Base-by-base conservation (phyloP, 1,284 basidiomycete species). In the Mrakiaceae sp. region DNA sequence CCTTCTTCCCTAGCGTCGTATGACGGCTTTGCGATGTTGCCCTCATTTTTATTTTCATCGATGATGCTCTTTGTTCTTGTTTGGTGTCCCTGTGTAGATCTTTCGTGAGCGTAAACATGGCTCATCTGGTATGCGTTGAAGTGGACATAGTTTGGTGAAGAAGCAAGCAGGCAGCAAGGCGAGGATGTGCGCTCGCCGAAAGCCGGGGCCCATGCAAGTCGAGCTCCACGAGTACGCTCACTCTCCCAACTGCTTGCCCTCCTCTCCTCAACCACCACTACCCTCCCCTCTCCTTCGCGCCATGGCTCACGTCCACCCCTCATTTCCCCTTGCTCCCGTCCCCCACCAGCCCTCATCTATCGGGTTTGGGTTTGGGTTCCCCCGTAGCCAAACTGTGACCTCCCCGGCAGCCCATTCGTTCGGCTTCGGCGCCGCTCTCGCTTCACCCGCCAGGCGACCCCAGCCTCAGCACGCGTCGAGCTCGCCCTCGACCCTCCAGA, bases 241-340 rank as follows among this genome's bases (percentile, higher is more conserved):
- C 53, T 6, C 39, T 42, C 12, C 50, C 14, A 7, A 10, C 16
- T 50, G 6, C 48, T 7, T n/a, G 27, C 49, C 58, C 42, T 14
- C 51, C 46, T 60, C 59, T 40, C 9, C 50, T 50, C 50, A n/a
- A 8, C 2, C 42, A 43, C 47, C 40, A 10, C n/a, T 16, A 12
- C 39, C 50, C 10, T 44, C 48, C 42, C 12, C 40, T 16, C 12
- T 48, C 5, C 27, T 16, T 9, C 10, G n/a, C 47, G 44, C 42
- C 5, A 64, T 64, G 63, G 63, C 63, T 7, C 56, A 64, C 63
- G 63, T 64, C 4, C 58, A 60, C 40, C 63, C 63, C 4, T 8
- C 60, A n/a, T 43, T 64, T 39, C 58, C 63, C 1, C 57, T 58
- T 11, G 55, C 63, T 14, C 63, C 63, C 4, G 58, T 53, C 10